A percentile compares a stretch with the other conserved stretches of the same genome.
Conservation (phyloP, 1,284 basidiomycete species). For the Austropuccinia psidii region DNA sequence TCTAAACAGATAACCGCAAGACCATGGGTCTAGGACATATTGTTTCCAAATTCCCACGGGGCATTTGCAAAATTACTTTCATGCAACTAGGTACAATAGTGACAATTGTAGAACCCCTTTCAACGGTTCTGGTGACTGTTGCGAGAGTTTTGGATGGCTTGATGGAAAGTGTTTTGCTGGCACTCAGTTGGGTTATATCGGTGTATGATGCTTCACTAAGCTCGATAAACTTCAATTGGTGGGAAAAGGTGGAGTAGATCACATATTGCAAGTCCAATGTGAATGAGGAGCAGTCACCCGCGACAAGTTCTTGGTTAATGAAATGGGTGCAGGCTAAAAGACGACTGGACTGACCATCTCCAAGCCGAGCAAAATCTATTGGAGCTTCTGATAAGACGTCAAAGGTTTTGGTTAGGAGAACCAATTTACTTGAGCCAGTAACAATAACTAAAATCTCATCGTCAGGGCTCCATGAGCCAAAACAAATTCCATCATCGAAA, state of each 20-base stretch:
- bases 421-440: conserved; percentile 41
- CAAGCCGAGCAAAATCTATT: conserved; percentile 44
- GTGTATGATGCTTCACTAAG: too few species aligned
- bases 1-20: conserved; percentile 60
- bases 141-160: neutral
- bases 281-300: conserved; percentile 69
- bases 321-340: too few species aligned
- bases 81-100: conserved; percentile 75
- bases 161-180: too few species aligned
- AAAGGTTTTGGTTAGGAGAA: conserved; percentile 46
- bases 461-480: conserved; percentile 47
- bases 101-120: conserved; percentile 78
- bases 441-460: conserved; percentile 46
- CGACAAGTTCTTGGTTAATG: conserved; percentile 44
- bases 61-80: conserved; percentile 93
- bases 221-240: conserved; percentile 71
- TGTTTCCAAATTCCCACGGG: conserved; percentile 91
- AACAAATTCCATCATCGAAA: conserved; percentile 46
- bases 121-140: conserved; percentile 57
- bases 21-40: conserved; percentile 88
- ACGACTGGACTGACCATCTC: conserved; percentile 40
- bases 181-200: too few species aligned
- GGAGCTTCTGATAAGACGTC: conserved; percentile 44
- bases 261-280: conserved; percentile 69
- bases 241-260: conserved; percentile 76